Evolutionary conservation across 2,329 filamentous ascomycete genomes (phyloP).

Genomic region (Proliferodiscus dingleyae): DNA sequence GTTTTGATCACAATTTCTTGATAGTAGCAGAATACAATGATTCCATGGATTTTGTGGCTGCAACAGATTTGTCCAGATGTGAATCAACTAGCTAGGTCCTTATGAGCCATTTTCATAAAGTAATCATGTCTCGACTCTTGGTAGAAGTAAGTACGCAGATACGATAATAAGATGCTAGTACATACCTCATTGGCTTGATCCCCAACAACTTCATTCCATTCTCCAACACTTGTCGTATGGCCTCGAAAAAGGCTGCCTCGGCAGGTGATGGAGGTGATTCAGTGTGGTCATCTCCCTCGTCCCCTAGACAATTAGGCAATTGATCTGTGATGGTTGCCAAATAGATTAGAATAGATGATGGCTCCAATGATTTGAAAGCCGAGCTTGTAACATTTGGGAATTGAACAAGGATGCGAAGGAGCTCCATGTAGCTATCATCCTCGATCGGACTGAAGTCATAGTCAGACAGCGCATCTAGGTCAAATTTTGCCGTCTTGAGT

Average conservation of each 20-base stretch:
- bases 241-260: slow-evolving; percentile 6
- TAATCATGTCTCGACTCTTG: no score
- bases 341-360: slow-evolving; percentile 7
- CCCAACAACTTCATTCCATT: slow-evolving; percentile 15
- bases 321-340: slow-evolving; percentile 9
- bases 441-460: slow-evolving; percentile 5
- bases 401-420: slow-evolving; percentile 11
- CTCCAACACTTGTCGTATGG: slow-evolving; percentile 6
- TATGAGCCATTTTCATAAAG: no score
- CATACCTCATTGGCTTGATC: slow-evolving; percentile 2
- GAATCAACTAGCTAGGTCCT: no score
- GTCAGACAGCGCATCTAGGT: slow-evolving; percentile 1
- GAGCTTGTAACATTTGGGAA: slow-evolving; percentile 8
- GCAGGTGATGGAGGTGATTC: background rate
- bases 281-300: background rate
- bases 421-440: slow-evolving; percentile 2
- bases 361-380: slow-evolving; percentile 10
- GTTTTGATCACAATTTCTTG: background rate
- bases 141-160: no score
- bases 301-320: slow-evolving; percentile 5
- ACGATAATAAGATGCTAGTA: no score
- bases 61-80: no score
- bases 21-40: no score
- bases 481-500: background rate
- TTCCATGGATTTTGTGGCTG: no score